These are phyloP conservation scores for Myxozyma neotropica DNA, from an alignment of 805 yeast species.

Conservation along the genomic window DNA sequence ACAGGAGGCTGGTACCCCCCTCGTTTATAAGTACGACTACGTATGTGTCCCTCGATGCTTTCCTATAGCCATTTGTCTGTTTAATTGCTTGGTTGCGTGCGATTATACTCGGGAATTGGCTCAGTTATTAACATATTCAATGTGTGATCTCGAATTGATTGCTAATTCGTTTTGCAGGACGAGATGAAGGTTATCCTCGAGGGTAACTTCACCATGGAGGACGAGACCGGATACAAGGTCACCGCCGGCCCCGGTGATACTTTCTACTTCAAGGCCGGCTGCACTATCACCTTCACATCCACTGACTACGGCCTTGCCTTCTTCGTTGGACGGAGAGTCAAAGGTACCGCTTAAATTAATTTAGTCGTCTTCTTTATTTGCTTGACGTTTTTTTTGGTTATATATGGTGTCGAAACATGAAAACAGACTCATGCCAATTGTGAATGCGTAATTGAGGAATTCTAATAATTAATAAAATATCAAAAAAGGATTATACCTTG, in stretches of 20 bases:
- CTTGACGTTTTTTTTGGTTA: not conserved
- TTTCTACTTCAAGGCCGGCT: conserved; percentile 67
- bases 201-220: conserved; percentile 64
- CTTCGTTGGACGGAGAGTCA: conserved; percentile 50
- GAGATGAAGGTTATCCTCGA: conserved; percentile 72
- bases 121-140: too few species aligned
- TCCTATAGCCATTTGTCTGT: too few species aligned
- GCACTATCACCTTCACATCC: conserved; percentile 63
- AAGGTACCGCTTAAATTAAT: conserved; percentile 4
- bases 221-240: conserved; percentile 63
- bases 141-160: not conserved
- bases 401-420: too few species aligned
- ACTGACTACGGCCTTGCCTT: conserved; percentile 66
- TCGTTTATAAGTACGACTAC: conserved; percentile 63
- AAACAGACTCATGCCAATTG: too few species aligned
- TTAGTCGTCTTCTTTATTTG: not conserved
- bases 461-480: too few species aligned
- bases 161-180: conserved; percentile 46
- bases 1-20: conserved; percentile 68
- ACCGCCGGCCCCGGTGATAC: conserved; percentile 66
- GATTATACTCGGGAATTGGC: too few species aligned
- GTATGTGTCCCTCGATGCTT: conserved; percentile 4
- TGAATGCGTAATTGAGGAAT: not conserved
- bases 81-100: too few species aligned
- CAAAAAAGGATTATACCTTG: too few species aligned